Conservation (phyloP, 176 grass and related monocot genomes). For the Aegilops tauschii region DNA sequence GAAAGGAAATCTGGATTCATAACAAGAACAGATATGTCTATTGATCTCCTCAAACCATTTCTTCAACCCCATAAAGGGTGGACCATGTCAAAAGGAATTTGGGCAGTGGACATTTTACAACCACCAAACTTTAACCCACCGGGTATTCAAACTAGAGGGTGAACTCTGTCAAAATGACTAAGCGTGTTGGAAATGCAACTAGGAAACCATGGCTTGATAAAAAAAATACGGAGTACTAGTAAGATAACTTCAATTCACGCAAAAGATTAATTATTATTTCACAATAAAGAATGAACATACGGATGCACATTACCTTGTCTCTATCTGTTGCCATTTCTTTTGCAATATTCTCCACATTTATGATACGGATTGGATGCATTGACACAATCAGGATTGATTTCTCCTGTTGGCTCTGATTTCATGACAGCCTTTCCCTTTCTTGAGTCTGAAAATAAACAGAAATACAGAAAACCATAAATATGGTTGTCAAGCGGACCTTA, state of each 20-base stretch:
- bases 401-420: conserved; percentile 37
- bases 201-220: conserved; percentile 3
- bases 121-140: not conserved
- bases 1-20: not conserved
- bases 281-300: not conserved
- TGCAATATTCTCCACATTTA: conserved; percentile 67
- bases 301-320: conserved; percentile 32
- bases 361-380: conserved; percentile 95
- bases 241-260: no score
- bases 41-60: not conserved
- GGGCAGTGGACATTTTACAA: conserved; percentile 1
- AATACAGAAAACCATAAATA: conserved; percentile 23
- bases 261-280: not conserved
- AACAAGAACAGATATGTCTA: not conserved
- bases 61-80: not conserved
- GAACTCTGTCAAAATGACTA: not conserved
- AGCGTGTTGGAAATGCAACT: conserved; percentile 14
- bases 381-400: conserved; percentile 57
- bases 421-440: conserved; percentile 34
- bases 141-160: not conserved
- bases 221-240: not conserved
- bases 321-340: conserved; percentile 45
- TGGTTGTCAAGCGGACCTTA: not conserved
- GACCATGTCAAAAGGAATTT: conserved; percentile 8
- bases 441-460: conserved; percentile 32